These are phyloP conservation scores for Corylus avellana DNA, from an alignment of 306 rosid genomes.

Conservation along the genomic window DNA sequence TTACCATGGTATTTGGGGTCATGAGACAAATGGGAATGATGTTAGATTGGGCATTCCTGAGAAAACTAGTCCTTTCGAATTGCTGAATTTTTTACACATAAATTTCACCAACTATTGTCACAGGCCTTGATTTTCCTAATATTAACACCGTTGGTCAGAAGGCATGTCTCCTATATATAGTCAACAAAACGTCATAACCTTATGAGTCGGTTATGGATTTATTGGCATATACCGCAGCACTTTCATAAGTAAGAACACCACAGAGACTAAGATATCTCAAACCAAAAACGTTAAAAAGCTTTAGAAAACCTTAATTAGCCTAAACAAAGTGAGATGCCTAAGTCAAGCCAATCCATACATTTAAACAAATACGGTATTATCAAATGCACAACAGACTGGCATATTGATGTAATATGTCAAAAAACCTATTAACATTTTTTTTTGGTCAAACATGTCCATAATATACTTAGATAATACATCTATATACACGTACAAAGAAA, in stretches of 20 bases:
- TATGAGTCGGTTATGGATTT: too few species aligned
- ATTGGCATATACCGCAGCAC: too few species aligned
- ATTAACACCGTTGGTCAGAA: neutral
- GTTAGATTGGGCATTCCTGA: too few species aligned
- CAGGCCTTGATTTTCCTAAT: neutral
- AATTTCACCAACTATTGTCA: neutral
- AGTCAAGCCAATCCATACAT: neutral
- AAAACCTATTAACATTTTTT: too few species aligned
- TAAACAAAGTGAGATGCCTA: slow-evolving; percentile 12
- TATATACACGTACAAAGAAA: too few species aligned
- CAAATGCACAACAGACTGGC: neutral
- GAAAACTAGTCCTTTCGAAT: too few species aligned
- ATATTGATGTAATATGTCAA: slow-evolving; percentile 9
- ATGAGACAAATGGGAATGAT: too few species aligned
- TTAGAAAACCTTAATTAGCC: neutral
- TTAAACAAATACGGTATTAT: slow-evolving; percentile 4
- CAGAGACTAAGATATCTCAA: neutral
- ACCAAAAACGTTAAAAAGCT: slow-evolving; percentile 1
- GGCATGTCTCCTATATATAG: neutral
- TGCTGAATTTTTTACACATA: neutral
- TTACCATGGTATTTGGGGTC: too few species aligned
- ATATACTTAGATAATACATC: too few species aligned
- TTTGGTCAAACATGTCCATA: too few species aligned
- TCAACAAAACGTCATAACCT: too few species aligned
- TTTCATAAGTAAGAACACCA: neutral